These are phyloP conservation scores for Gossypium gossypioides DNA, from an alignment of 441 rosid species.

Conservation along the genomic window DNA sequence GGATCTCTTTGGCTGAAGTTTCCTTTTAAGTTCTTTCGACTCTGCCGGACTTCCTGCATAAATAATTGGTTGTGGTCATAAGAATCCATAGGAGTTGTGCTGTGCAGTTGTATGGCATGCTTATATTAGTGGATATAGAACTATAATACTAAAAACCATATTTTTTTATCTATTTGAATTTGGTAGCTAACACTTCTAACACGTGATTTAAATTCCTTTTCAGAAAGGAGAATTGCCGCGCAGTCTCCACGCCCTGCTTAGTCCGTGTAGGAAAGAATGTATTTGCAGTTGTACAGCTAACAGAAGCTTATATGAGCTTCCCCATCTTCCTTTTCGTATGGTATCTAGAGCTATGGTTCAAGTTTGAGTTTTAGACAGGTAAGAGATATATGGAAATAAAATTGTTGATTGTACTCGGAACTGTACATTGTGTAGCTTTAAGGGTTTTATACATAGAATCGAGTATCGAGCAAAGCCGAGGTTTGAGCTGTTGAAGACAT, in stretches of 20 bases:
- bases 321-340: conserved; percentile 17
- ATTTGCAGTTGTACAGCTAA: conserved; percentile 60
- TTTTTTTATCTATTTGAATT: background rate
- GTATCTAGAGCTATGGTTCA: conserved; percentile 30
- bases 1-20: background rate
- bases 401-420: conserved; percentile 41
- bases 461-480: conserved; percentile 24
- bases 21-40: background rate
- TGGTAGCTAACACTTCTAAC: background rate
- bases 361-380: conserved; percentile 34
- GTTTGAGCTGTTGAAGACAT: conserved; percentile 26
- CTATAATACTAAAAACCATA: background rate
- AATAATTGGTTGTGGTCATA: background rate
- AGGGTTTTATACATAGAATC: conserved; percentile 43
- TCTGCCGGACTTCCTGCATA: background rate
- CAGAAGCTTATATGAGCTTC: conserved; percentile 48
- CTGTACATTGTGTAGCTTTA: conserved; percentile 74
- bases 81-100: background rate
- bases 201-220: conserved; percentile 17
- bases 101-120: background rate
- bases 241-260: conserved; percentile 47
- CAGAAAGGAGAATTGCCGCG: conserved; percentile 85
- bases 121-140: background rate
- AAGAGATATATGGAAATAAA: conserved; percentile 43
- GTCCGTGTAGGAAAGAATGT: conserved; percentile 41